Base-by-base conservation (phyloP, 169 alveolate genomes). In the Plasmodium malariae region DNA sequence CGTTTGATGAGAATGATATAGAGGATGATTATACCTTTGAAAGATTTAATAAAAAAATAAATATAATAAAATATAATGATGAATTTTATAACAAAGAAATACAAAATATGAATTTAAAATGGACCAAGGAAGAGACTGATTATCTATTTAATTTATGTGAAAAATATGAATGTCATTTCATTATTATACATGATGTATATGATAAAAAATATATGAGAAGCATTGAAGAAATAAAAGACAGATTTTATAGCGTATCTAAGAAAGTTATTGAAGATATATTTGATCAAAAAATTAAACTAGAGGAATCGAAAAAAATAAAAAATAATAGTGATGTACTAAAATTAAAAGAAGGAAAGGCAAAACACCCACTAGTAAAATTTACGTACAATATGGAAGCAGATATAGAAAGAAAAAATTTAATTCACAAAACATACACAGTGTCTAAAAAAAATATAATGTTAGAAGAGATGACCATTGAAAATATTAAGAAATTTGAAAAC, bases 81-180 rank as follows among this genome's bases (percentile, higher is more conserved):
- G 96, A 94, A 34, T 90, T 94, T 28, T 94, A 94, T 68, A 69
- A 92, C 19, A 80, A 67, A 67, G 85, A 80, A 65, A 80, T 80
- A 67, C 19, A 67, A 80, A 36, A 65, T 17, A 48, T 80, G 85
- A 80, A 80, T 43, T 11, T 62, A 51, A 65, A 67, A 49, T 95
- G 97, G 97, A 90, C 96, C 17, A 94, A 94, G 85, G 97, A 94
- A 59, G 97, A 95, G 71, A 95, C 97, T 12, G 96, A 89, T 78
- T 72, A 93, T 92, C 72, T 95, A 34, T 94, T 95, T 70, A 96
- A 95, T 57, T 88, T 95, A n/a, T 95, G 97, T 54, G 97, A 93
- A 73, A 95, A 93, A 89, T 95, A 93, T 73, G 97, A 95, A 70
- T 93, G 95, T 34, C 88, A 96, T 30, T 95, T 95, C 59, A 87